Conservation (phyloP, 805 yeast genomes). For the Scheffersomyces coipomensis region DNA sequence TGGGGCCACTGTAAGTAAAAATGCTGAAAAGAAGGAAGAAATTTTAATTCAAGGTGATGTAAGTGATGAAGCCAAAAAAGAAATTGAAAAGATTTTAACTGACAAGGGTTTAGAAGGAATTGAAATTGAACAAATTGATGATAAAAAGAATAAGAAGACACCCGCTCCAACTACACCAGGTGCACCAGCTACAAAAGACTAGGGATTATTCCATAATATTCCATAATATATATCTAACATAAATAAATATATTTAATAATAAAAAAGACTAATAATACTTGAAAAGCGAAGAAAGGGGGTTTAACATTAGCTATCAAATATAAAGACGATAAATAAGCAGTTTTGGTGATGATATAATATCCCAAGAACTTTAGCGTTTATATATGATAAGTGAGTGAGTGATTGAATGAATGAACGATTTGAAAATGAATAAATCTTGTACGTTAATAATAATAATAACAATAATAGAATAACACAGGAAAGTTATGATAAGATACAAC, state of each 20-base stretch:
- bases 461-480: too few relatives aligned
- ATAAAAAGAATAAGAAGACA: slow-evolving; percentile 64
- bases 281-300: neutral
- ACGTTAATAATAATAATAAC: too few relatives aligned
- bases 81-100: slow-evolving; percentile 64
- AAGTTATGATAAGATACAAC: too few relatives aligned
- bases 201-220: neutral
- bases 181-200: neutral
- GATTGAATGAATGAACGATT: too few relatives aligned
- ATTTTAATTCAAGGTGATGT: slow-evolving; percentile 93
- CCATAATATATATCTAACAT: neutral
- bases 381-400: too few relatives aligned
- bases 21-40: slow-evolving; percentile 89
- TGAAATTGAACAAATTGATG: slow-evolving; percentile 86
- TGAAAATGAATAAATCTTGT: too few relatives aligned
- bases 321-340: too few relatives aligned
- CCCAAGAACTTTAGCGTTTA: too few relatives aligned
- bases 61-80: slow-evolving; percentile 83
- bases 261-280: slow-evolving; percentile 1
- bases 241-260: neutral
- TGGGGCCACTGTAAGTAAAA: slow-evolving; percentile 89
- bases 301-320: too few relatives aligned
- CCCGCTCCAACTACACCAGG: slow-evolving; percentile 7
- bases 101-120: slow-evolving; percentile 82
- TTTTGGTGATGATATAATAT: too few relatives aligned